Evolutionary conservation across 202 grass and related monocot species (phyloP), one percentile per base, ranked within the genome.

Genomic region (Setaria italica): DNA sequence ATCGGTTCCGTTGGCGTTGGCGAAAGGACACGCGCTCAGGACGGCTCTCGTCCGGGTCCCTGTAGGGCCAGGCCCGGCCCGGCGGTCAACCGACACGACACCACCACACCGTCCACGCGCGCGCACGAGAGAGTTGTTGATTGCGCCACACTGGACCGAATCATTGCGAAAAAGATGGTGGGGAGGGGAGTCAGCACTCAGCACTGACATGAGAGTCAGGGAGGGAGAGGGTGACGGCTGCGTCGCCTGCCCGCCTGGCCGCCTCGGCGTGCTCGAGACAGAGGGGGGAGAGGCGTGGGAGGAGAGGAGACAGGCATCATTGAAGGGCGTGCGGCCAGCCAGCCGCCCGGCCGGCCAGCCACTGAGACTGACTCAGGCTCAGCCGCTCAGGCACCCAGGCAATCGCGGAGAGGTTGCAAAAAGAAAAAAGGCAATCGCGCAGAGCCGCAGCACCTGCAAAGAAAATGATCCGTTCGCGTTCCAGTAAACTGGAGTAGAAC

Each of bases 81-180:
- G 57, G 45, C 77, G 58, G 20, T 41, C 67, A n/a, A 25, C 33
- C 79, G 49, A 74, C 84, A 41, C 20, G 25, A 25, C 42, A 21
- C 43, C 43, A 35, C 45, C 62, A 75, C 78, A 41, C 60, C 25
- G 25, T 25, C 25, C 25, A 51, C 74, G 62, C 74, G 62, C 67
- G 65, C 59, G 39, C 49, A 17, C 12, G 2, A 11, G 3, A 9
- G 72, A 37, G 50, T 72, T 33, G 55, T 59, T 48, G 77, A 78
- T 81, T 78, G 47, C 72, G 48, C 80, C 35, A 42, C 60, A 48
- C 68, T 35, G 72, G 75, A 78, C 39, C 54, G 49, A 87, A 89
- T 92, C 84, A 84, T 84, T 82, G 63, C 72, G 84, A 66, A 76
- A 85, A 64, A 72, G 80, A 77, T 55, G 51, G 79, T 73, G 47